A percentile compares a stretch with the other conserved stretches of the same genome.
Conservation (phyloP, 768 basidiomycete species). For the Tricholoma hemisulphureum region DNA sequence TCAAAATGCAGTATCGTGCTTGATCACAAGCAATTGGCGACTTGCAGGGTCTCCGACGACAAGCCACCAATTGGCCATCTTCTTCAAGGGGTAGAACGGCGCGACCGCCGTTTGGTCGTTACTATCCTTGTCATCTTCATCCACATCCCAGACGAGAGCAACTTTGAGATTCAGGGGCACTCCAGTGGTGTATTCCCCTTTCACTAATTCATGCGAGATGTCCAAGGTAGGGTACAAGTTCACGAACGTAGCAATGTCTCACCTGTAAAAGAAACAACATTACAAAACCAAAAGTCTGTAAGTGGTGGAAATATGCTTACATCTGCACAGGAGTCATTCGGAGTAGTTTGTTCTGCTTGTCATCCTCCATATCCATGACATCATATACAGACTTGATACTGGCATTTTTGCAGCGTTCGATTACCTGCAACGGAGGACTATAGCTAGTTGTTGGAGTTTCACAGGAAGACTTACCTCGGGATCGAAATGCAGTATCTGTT, state of each 20-base stretch:
- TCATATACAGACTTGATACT: slow-evolving; percentile 91
- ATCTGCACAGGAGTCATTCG: slow-evolving; percentile 86
- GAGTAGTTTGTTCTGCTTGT: slow-evolving; percentile 74
- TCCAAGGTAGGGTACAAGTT: slow-evolving; percentile 98
- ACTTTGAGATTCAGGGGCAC: slow-evolving; percentile 82
- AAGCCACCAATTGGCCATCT: slow-evolving; percentile 97
- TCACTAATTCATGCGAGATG: slow-evolving; percentile 78
- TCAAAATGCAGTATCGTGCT: too few relatives aligned
- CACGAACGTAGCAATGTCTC: slow-evolving; percentile 91
- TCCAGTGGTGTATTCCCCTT: slow-evolving; percentile 84
- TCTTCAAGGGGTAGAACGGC: slow-evolving; percentile 86
- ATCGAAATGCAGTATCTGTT: slow-evolving; percentile 97
- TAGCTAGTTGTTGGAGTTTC: too few relatives aligned
- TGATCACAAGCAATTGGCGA: slow-evolving; percentile 80
- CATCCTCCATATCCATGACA: slow-evolving; percentile 98
- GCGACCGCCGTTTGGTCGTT: slow-evolving; percentile 84
- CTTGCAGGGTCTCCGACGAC: slow-evolving; percentile 83
- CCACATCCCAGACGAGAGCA: slow-evolving; percentile 74
- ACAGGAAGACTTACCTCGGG: slow-evolving; percentile 65
- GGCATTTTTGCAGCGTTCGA: slow-evolving; percentile 81
- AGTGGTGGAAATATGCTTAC: too few relatives aligned
- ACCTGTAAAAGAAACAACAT: slow-evolving; percentile 50
- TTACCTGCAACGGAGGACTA: slow-evolving; percentile 58
- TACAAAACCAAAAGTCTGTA: too few relatives aligned
- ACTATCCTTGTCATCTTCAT: slow-evolving; percentile 65